Percentiles rank a stretch among this genome's conserved stretches.
phyloP scores from a whole-genome alignment of 2,329 filamentous ascomycete species.

The Xylariaceae sp. region DNA sequence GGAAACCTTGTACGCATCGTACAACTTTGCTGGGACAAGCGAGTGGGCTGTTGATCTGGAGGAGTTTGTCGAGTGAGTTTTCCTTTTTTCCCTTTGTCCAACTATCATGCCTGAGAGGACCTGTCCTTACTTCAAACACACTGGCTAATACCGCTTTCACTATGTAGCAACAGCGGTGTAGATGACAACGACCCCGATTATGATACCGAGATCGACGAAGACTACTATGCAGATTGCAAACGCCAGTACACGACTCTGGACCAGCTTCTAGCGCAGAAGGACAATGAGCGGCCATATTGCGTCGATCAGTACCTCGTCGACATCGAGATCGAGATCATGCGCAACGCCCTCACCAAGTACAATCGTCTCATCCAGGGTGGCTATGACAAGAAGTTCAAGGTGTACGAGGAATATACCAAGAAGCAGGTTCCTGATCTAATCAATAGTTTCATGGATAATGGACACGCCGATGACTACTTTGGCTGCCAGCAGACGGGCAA shows the following conservation, averaged over 20 bases:
- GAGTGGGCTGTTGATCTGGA: slow-evolving; percentile 48
- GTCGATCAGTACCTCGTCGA: slow-evolving; percentile 23
- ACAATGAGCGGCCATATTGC: slow-evolving; percentile 8
- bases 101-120: no score
- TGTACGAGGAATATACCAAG: slow-evolving; percentile 24
- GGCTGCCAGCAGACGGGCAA: slow-evolving; percentile 18
- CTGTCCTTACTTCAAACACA: not conserved
- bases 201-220: slow-evolving; percentile 9
- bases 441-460: slow-evolving; percentile 28
- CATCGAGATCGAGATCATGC: slow-evolving; percentile 12
- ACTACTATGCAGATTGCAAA: slow-evolving; percentile 3
- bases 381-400: slow-evolving; percentile 38
- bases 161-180: slow-evolving; percentile 5
- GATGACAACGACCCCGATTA: slow-evolving; percentile 13
- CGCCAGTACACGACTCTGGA: slow-evolving; percentile 1
- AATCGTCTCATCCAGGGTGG: slow-evolving; percentile 28
- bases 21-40: slow-evolving; percentile 42
- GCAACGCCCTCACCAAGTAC: slow-evolving; percentile 23
- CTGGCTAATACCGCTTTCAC: slow-evolving; percentile 2
- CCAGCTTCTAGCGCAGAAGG: slow-evolving; percentile 2
- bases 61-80: slow-evolving; percentile 28
- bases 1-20: slow-evolving; percentile 23
- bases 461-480: slow-evolving; percentile 31
- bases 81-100: not conserved
- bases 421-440: slow-evolving; percentile 20